phyloP scores from a whole-genome alignment of 176 grass and related monocot species.

The Oryza nivara region DNA sequence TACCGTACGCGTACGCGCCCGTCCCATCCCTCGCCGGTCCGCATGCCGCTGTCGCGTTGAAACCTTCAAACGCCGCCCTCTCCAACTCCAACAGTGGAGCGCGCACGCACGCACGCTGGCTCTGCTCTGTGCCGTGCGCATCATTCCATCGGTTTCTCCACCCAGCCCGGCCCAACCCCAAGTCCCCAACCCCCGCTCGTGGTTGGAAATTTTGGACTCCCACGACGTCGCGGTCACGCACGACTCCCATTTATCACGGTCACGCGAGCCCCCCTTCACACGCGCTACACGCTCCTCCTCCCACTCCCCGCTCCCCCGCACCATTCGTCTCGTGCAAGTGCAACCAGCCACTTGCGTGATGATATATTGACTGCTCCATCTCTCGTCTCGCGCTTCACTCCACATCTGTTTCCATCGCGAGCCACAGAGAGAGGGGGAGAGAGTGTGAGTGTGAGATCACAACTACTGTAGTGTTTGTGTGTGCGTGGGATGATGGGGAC shows the following conservation, averaged over 20 bases:
- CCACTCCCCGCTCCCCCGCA: no score
- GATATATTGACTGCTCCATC: neutral
- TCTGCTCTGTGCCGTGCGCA: neutral
- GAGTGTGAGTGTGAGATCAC: no score
- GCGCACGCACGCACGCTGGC: no score
- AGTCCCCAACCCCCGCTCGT: neutral
- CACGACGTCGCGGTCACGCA: neutral
- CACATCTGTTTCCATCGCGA: no score
- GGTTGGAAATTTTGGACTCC: neutral
- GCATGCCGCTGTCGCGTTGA: constrained; percentile 4
- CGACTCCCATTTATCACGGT: constrained; percentile 21
- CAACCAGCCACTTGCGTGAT: neutral
- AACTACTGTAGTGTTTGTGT: no score
- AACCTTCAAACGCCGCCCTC: neutral
- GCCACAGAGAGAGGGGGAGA: no score
- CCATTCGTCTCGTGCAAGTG: neutral
- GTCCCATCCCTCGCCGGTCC: neutral
- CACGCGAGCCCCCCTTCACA: neutral
- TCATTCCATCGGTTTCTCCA: constrained; percentile 23
- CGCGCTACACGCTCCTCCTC: neutral
- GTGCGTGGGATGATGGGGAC: neutral
- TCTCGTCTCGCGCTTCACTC: constrained; percentile 16
- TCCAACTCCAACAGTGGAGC: no score
- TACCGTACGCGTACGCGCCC: no score
- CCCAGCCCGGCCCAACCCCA: no score